Evolutionary conservation across 176 grass and related monocot genomes (phyloP), one percentile per base, ranked within the genome.

Genomic region (Microstegium vimineum): DNA sequence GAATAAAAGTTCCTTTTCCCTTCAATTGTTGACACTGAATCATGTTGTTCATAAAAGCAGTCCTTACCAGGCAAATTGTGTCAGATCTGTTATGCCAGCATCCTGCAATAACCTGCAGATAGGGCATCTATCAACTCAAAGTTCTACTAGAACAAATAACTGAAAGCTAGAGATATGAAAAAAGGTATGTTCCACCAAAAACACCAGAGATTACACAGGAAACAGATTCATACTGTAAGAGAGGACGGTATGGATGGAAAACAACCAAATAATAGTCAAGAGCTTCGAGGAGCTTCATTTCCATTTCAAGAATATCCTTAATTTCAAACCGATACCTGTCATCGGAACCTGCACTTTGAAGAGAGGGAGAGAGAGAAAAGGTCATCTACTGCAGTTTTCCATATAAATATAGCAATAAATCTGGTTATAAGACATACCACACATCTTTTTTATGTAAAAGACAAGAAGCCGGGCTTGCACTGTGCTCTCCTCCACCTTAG

Each of bases 401-500:
- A 68, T 12, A 46, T 70, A 73, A 75, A 82, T 33, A 64, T 74
- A 14, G 35, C 1, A 32, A 71, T 66, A 27, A 16, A 35, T 22
- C 78, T 18, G 30, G 31, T 84, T 60, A 79, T 26, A 40, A 47
- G 40, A 57, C 66, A 78, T 46, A 91, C 71, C 85, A 83, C 96
- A 95, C n/a, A 92, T 95, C 89, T 95, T 99, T 93, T 95, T 95
- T 31, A 99, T 99, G 78, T 99, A 99, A 75, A 99, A 99, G 34
- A 95, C 96, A 86, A 95, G 91, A 85, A 99, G 93, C 52, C 96
- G 93, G 71, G 96, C 96, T 90, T 99, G 96, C 63, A 95, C 96
- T 12, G 91, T 99, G 73, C 93, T 95, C 80, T 99, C 96, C 62
- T 99, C 96, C 56, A 92, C 96, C 83, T 99, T 95, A 49, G 96